These are phyloP conservation scores for Trichopus zeylanicus DNA, from an alignment of 116 monocot genomes.

Conservation along the genomic window DNA sequence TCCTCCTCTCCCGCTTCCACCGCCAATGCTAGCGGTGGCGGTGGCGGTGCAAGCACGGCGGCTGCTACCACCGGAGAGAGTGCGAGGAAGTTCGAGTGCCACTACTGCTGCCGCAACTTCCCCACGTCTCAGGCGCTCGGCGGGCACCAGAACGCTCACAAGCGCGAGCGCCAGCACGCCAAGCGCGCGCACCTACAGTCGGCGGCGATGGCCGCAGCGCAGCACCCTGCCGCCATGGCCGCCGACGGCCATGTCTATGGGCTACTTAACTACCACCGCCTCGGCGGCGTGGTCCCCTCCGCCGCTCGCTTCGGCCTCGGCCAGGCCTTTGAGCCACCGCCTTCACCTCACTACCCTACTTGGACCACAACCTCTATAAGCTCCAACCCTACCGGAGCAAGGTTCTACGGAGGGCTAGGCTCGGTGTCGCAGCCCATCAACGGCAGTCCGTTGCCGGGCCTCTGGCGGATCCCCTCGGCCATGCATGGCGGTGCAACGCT, in stretches of 20 bases:
- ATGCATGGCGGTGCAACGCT: constrained; percentile 6
- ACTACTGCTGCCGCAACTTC: constrained; percentile 82
- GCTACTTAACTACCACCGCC: constrained; percentile 39
- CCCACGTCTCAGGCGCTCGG: constrained; percentile 75
- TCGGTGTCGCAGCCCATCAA: constrained; percentile 52
- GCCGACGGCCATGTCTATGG: constrained; percentile 28
- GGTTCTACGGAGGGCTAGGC: constrained; percentile 23
- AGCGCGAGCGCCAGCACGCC: constrained; percentile 76
- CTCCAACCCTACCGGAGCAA: constrained; percentile 1
- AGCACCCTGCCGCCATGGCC: constrained; percentile 16
- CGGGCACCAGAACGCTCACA: constrained; percentile 87
- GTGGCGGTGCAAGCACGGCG: background rate
- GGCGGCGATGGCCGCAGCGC: constrained; percentile 27
- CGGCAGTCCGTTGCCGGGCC: constrained; percentile 46
- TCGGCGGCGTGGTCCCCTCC: constrained; percentile 12
- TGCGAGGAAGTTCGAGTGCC: constrained; percentile 67
- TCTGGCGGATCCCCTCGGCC: constrained; percentile 31
- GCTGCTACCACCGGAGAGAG: constrained; percentile 5
- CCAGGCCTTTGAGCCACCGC: constrained; percentile 16
- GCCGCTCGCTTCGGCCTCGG: constrained; percentile 12
- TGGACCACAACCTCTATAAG: constrained; percentile 10
- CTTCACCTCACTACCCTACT: constrained; percentile 32
- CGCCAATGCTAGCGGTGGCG: background rate
- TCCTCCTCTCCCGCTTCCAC: background rate
- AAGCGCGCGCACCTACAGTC: constrained; percentile 59